A percentile compares a stretch with the other conserved stretches of the same genome.
These are phyloP conservation scores for Tricholoma saponaceum DNA, from an alignment of 768 basidiomycete species.

Conservation along the genomic window DNA sequence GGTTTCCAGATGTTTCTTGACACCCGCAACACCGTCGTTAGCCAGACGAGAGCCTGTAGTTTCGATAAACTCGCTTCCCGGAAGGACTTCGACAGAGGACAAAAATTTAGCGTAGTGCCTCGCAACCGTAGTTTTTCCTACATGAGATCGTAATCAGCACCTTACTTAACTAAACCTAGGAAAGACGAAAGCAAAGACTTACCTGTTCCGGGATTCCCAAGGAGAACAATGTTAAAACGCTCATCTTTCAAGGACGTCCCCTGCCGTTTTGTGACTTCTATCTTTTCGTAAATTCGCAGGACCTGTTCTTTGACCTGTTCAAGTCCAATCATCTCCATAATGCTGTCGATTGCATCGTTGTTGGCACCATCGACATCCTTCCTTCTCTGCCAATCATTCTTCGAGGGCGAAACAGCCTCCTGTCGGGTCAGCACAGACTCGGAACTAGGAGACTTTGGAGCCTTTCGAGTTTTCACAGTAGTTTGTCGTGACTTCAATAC, in stretches of 20 bases:
- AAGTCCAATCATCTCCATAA: conserved; percentile 70
- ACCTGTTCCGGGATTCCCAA: conserved; percentile 79
- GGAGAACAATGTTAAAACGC: conserved; percentile 56
- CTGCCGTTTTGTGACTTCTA: conserved; percentile 55
- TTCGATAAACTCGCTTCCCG: conserved; percentile 52
- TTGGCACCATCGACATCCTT: conserved; percentile 50
- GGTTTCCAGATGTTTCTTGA: conserved; percentile 44
- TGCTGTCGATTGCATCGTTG: conserved; percentile 53
- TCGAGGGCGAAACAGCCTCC: conserved; percentile 17
- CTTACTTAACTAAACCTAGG: neutral
- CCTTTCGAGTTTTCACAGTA: neutral
- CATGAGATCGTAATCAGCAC: neutral
- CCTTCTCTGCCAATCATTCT: conserved; percentile 52
- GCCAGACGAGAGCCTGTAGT: conserved; percentile 60
- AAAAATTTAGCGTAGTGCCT: conserved; percentile 61
- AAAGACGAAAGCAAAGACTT: conserved; percentile 4
- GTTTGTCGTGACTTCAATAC: neutral
- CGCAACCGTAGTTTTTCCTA: conserved; percentile 71
- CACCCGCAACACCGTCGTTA: conserved; percentile 49
- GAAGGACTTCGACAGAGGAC: conserved; percentile 47
- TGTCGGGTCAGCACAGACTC: conserved; percentile 19
- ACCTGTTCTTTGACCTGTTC: conserved; percentile 61
- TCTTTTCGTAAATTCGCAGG: conserved; percentile 53
- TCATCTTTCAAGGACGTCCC: conserved; percentile 47
- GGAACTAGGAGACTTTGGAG: neutral